A percentile compares a stretch with the other conserved stretches of the same genome.
Conservation (phyloP, 768 basidiomycete genomes). For the Candolleomyces efflorescens region DNA sequence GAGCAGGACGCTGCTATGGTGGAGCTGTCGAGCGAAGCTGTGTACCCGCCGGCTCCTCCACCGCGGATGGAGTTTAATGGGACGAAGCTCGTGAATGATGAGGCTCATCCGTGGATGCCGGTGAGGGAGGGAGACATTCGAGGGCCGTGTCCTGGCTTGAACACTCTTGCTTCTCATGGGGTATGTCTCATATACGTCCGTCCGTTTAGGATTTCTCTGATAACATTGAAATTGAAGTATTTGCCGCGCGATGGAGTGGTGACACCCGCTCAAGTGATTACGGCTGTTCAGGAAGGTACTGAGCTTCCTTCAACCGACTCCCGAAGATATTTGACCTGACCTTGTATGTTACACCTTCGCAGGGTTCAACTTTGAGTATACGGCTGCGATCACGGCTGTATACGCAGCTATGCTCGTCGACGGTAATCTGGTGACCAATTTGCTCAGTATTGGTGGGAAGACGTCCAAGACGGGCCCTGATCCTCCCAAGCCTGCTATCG, state of each 20-base stretch:
- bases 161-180: slow-evolving; percentile 18
- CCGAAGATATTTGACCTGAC: neutral
- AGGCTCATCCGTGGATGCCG: slow-evolving; percentile 14
- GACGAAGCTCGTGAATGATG: slow-evolving; percentile 11
- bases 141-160: slow-evolving; percentile 18
- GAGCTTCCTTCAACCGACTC: no score
- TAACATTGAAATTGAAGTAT: slow-evolving; percentile 2
- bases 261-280: slow-evolving; percentile 12
- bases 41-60: slow-evolving; percentile 4
- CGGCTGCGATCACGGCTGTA: slow-evolving; percentile 8
- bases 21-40: neutral
- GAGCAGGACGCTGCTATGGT: slow-evolving; percentile 13
- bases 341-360: no score
- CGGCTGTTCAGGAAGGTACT: slow-evolving; percentile 15
- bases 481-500: slow-evolving; percentile 12
- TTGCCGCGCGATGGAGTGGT: slow-evolving; percentile 13
- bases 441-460: slow-evolving; percentile 17
- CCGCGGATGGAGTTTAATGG: slow-evolving; percentile 9
- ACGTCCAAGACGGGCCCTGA: slow-evolving; percentile 13
- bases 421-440: slow-evolving; percentile 15
- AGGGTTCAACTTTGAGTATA: slow-evolving; percentile 18
- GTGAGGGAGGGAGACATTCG: slow-evolving; percentile 11
- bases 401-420: slow-evolving; percentile 15
- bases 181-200: neutral
- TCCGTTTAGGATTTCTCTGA: neutral